phyloP scores from a whole-genome alignment of 2,329 filamentous ascomycete species.

The Catunica adiposa region DNA sequence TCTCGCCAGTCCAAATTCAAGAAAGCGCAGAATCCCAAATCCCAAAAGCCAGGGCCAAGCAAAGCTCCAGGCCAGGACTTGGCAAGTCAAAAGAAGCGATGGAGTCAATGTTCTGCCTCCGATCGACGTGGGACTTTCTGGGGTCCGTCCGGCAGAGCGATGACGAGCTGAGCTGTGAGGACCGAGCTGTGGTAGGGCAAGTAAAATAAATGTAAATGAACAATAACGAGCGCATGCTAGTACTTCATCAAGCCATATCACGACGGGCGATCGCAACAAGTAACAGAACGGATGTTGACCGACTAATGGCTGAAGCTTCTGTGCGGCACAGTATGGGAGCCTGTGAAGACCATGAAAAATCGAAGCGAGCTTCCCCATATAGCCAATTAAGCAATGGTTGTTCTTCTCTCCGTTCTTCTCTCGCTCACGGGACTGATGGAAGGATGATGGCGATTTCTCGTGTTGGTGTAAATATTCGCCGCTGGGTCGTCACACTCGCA shows the following conservation, averaged over 20 bases:
- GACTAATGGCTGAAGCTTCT: neutral
- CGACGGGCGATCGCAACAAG: too few species aligned
- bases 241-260: too few species aligned
- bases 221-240: neutral
- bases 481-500: neutral
- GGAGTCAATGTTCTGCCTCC: too few species aligned
- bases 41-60: neutral
- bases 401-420: too few species aligned
- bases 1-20: too few species aligned
- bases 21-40: too few species aligned
- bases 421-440: neutral
- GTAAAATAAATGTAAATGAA: neutral
- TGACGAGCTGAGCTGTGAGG: neutral
- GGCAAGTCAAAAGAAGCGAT: too few species aligned
- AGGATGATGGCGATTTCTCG: slow-evolving; percentile 1
- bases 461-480: neutral
- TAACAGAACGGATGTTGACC: too few species aligned
- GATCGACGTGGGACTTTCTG: too few species aligned
- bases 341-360: neutral
- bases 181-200: neutral
- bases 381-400: neutral
- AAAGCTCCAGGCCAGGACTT: neutral
- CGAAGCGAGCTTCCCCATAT: neutral
- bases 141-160: neutral
- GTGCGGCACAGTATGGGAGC: neutral